Conservation (phyloP, 2,329 filamentous ascomycete genomes). For the Ceratocystis ficicola region DNA sequence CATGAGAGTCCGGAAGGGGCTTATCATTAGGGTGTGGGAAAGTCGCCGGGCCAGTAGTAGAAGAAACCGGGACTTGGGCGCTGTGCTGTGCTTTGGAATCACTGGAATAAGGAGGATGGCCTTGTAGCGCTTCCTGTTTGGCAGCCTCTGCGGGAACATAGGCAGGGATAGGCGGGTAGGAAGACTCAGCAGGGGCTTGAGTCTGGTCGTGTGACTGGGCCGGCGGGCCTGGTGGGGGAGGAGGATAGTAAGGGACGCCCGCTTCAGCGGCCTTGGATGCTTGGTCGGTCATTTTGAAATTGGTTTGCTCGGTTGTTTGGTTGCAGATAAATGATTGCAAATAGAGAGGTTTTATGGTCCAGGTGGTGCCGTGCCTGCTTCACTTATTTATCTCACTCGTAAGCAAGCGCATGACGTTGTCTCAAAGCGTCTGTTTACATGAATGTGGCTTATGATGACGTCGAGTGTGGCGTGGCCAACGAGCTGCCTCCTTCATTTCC, state of each 20-base stretch:
- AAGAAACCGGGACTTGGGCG: neutral
- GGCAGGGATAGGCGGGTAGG: slow-evolving; percentile 17
- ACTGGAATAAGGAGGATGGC: neutral
- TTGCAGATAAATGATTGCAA: neutral
- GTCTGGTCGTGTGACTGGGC: slow-evolving; percentile 11
- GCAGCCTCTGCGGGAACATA: slow-evolving; percentile 14
- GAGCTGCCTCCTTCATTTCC: neutral
- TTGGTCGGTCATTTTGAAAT: slow-evolving; percentile 16
- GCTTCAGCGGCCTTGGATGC: slow-evolving; percentile 17
- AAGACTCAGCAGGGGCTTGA: slow-evolving; percentile 18
- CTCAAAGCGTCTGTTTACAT: neutral
- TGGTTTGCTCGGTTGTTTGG: neutral
- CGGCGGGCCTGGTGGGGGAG: slow-evolving; percentile 17
- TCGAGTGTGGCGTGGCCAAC: neutral
- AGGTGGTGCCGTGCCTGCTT: neutral
- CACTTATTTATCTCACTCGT: slow-evolving; percentile 3
- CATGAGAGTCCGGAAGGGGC: slow-evolving; percentile 1
- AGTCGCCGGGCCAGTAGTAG: neutral
- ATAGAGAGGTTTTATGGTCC: too few relatives aligned
- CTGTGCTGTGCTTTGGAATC: neutral
- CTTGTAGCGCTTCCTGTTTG: slow-evolving; percentile 7
- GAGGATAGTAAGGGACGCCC: slow-evolving; percentile 22
- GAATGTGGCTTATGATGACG: neutral
- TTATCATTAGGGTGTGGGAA: neutral
- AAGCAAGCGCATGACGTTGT: slow-evolving; percentile 3